Base-by-base conservation (phyloP, 2,329 filamentous ascomycete species). In the Leptographium lundbergii region DNA sequence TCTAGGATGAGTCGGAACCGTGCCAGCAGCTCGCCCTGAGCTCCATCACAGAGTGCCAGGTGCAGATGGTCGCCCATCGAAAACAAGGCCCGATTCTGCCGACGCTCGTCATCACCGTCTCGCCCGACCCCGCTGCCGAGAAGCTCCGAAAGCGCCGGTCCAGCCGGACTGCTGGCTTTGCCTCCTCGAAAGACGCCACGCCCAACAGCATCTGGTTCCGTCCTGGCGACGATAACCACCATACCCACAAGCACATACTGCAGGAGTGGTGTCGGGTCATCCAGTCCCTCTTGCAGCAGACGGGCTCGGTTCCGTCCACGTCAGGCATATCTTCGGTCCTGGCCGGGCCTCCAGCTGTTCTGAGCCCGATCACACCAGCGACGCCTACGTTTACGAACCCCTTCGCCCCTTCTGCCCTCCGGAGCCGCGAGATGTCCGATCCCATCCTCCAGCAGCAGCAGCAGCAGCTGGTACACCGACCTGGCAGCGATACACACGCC, bases 81-180 rank as follows among this genome's bases (percentile, higher is more conserved):
- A 86, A 86, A 65, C 81, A 85, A 65, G 79, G 79, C 0, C 77
- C 80, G 13, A 73, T 79, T 5, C 69, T 82, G 9, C 81, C 81
- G 1, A 86, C 84, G 6, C 74, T 87, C 14, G 73, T 84, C 53
- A 67, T 86, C 45, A 80, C 74, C 63, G 71, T 86, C 54, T 74
- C 75, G 25, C 74, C 75, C 24, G 77, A 80, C 63, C 73, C 76
- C 0, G 65, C 70, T 10, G 74, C 77, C 45, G 82, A 86, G 63
- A 85, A 82, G 67, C 73, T 83, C 62, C 78, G 81, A 59, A 86
- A 85, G 65, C 79, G 84, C 56, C 77, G 84, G 61, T 86, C 84
- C 54, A 86, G 83, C 64, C 77, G 83, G 61, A 81, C 84, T 4
- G 77, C 80, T 4, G 80, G 80, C 3, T 71, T 86, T 25, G 77